Conservation (phyloP, 2,329 filamentous ascomycete genomes). For the Xylaria multiplex region DNA sequence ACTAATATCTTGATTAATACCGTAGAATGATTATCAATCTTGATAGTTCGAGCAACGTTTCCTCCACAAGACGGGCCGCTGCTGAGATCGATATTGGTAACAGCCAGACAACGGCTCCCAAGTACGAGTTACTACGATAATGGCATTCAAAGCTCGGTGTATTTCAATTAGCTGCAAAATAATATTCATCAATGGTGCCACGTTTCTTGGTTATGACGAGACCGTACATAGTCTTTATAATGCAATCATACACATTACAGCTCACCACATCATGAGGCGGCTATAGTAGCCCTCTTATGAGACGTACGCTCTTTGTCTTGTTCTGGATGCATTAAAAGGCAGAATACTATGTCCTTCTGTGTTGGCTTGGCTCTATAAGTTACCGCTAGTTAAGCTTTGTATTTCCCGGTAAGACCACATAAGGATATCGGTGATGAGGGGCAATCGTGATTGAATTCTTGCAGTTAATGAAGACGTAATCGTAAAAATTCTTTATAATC, state of each 20-base stretch:
- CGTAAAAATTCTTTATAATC: neutral
- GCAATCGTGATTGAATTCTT: neutral
- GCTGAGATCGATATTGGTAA: neutral
- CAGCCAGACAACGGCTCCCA: neutral
- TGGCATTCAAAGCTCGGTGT: neutral
- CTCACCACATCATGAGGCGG: neutral
- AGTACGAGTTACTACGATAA: neutral
- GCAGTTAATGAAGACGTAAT: neutral
- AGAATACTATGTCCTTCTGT: neutral
- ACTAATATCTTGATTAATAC: neutral
- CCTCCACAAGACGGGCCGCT: neutral
- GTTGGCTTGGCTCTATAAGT: neutral
- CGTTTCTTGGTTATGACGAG: neutral
- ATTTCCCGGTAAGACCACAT: neutral
- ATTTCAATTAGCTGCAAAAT: neutral
- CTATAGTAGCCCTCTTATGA: neutral
- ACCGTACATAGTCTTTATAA: neutral
- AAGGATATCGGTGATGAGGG: neutral
- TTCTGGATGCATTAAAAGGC: neutral
- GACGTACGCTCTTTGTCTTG: neutral
- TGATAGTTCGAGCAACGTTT: neutral
- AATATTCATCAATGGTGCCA: neutral
- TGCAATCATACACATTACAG: neutral
- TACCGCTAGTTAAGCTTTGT: constrained; percentile 1
- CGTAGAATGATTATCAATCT: neutral